Evolutionary conservation across 2,329 filamentous ascomycete genomes (phyloP).

Genomic region (Teratosphaeria nubilosa): DNA sequence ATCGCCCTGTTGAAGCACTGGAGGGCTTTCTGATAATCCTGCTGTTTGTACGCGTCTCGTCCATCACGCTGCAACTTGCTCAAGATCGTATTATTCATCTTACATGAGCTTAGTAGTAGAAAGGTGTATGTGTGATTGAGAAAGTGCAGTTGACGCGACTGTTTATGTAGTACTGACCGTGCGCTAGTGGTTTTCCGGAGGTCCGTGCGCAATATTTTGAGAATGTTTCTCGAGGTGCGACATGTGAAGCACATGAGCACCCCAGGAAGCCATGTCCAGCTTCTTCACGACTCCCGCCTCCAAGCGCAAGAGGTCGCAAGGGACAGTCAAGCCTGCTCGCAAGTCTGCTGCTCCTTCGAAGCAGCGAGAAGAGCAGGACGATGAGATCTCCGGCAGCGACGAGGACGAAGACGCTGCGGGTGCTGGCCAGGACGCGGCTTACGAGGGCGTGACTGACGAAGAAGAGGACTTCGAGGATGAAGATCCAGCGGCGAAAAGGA

Average conservation of each 20-base stretch:
- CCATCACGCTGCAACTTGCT: constrained; percentile 23
- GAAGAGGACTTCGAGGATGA: constrained; percentile 69
- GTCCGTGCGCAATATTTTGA: neutral
- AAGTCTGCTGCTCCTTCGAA: constrained; percentile 39
- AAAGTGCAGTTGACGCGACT: neutral
- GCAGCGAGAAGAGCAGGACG: constrained; percentile 29
- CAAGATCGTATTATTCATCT: neutral
- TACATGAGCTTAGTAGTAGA: neutral
- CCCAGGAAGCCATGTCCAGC: constrained; percentile 59
- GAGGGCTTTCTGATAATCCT: constrained; percentile 35
- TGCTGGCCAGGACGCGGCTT: neutral
- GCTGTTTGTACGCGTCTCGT: constrained; percentile 33
- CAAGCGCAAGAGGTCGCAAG: constrained; percentile 65
- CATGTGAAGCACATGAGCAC: neutral
- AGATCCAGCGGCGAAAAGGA: constrained; percentile 77
- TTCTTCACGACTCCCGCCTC: constrained; percentile 87
- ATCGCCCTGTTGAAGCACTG: constrained; percentile 24
- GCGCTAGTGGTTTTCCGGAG: neutral
- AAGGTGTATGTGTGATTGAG: neutral
- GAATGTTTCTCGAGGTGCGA: neutral
- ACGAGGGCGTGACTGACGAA: constrained; percentile 28
- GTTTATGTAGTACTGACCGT: neutral
- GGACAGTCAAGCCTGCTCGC: constrained; percentile 39
- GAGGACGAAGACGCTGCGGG: constrained; percentile 8
- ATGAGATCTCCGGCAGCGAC: neutral